These are phyloP conservation scores for Aspergillus glaucus DNA, from an alignment of 2,329 filamentous ascomycete species.

Conservation along the genomic window DNA sequence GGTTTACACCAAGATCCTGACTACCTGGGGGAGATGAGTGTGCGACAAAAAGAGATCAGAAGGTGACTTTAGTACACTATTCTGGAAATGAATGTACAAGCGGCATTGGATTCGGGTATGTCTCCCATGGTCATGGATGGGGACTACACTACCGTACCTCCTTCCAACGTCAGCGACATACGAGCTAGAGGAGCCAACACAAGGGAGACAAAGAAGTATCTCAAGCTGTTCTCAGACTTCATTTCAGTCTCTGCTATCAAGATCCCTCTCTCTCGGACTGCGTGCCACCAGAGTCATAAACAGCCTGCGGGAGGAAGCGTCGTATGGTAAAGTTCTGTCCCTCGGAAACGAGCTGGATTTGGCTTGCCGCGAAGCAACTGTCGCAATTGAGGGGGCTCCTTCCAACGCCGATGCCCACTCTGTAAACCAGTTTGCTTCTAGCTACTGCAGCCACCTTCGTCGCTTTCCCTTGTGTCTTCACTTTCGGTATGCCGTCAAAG, in stretches of 20 bases:
- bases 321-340: conserved; percentile 15
- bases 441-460: conserved; percentile 13
- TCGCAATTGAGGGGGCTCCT: neutral
- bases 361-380: conserved; percentile 5
- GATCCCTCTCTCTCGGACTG: conserved; percentile 11
- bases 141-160: neutral
- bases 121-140: neutral
- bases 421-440: conserved; percentile 8
- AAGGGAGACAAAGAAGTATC: neutral
- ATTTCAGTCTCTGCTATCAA: conserved; percentile 7
- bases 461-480: conserved; percentile 18
- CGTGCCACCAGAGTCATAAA: conserved; percentile 12
- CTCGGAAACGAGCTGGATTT: conserved; percentile 11
- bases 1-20: conserved; percentile 24
- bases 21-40: conserved; percentile 13
- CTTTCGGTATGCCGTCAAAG: conserved; percentile 18
- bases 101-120: conserved; percentile 8
- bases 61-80: conserved; percentile 13
- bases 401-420: neutral
- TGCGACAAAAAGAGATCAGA: conserved; percentile 10
- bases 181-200: neutral
- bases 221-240: neutral
- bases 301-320: conserved; percentile 12
- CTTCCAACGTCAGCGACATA: neutral
- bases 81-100: conserved; percentile 11